phyloP scores from a whole-genome alignment of 1,284 basidiomycete species.

The Neolentinus lepideus region DNA sequence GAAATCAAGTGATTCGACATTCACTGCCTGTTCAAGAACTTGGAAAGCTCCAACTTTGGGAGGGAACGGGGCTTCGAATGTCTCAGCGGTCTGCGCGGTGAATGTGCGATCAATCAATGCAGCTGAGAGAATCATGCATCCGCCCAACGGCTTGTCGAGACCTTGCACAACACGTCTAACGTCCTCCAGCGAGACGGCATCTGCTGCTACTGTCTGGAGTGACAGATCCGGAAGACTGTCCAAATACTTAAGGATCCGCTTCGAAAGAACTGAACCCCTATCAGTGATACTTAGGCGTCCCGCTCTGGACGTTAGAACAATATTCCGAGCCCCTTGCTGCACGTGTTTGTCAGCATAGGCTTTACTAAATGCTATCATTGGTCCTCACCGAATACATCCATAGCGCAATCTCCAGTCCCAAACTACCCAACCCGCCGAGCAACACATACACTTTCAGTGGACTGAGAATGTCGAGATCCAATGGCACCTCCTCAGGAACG shows the following conservation, averaged over 20 bases:
- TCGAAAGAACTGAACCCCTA: constrained; percentile 15
- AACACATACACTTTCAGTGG: not conserved
- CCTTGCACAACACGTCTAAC: constrained; percentile 15
- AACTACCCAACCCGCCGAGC: constrained; percentile 1
- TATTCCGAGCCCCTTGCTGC: constrained; percentile 29
- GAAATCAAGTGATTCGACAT: constrained; percentile 26
- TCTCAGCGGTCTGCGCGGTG: constrained; percentile 20
- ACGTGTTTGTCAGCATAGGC: not conserved
- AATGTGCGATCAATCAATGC: constrained; percentile 26
- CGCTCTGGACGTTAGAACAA: constrained; percentile 30
- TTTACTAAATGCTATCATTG: not conserved
- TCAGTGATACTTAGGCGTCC: constrained; percentile 18
- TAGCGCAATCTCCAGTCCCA: constrained; percentile 19
- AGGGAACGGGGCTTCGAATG: constrained; percentile 20
- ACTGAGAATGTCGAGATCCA: not conserved
- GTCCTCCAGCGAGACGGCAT: constrained; percentile 18
- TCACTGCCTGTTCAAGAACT: constrained; percentile 14
- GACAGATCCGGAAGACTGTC: constrained; percentile 20
- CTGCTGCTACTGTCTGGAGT: constrained; percentile 20
- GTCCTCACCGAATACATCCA: constrained; percentile 30
- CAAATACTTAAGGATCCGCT: constrained; percentile 23
- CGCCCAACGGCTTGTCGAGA: constrained; percentile 20
- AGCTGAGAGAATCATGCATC: constrained; percentile 28
- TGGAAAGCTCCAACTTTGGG: constrained; percentile 25
- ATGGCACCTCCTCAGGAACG: not conserved